A percentile compares a stretch with the other conserved stretches of the same genome.
These are phyloP conservation scores for Amphirosellinia nigrospora DNA, from an alignment of 495 filamentous ascomycete species.

Conservation along the genomic window DNA sequence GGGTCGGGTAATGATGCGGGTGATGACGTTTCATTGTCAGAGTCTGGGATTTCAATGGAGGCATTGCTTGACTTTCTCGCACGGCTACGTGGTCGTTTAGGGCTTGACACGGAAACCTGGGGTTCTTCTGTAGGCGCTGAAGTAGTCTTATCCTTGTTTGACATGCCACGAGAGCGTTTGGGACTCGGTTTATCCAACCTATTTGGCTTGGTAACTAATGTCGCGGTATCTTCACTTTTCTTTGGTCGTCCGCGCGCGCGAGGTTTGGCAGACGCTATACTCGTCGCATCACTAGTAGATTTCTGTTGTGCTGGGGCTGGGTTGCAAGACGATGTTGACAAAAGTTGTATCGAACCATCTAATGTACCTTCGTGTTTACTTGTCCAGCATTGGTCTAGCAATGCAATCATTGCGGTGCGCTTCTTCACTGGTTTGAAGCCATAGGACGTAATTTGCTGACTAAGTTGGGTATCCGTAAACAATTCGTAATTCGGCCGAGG, in stretches of 20 bases:
- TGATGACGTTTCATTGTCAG: conserved; percentile 54
- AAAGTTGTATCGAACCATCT: conserved; percentile 22
- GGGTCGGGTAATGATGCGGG: conserved; percentile 46
- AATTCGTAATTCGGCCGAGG: conserved; percentile 64
- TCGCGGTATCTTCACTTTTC: conserved; percentile 36
- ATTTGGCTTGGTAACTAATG: conserved; percentile 21
- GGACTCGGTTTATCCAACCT: background rate
- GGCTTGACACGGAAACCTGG: conserved; percentile 28
- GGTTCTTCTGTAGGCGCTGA: conserved; percentile 15
- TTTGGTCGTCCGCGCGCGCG: conserved; percentile 50
- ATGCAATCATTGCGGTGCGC: conserved; percentile 71
- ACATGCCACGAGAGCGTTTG: conserved; percentile 28
- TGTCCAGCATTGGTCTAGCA: conserved; percentile 77
- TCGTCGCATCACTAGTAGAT: background rate
- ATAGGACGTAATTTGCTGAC: conserved; percentile 65
- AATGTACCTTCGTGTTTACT: conserved; percentile 41
- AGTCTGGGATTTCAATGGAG: conserved; percentile 66
- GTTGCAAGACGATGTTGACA: conserved; percentile 33
- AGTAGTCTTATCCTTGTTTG: conserved; percentile 30
- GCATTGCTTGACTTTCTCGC: conserved; percentile 24
- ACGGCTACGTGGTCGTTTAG: conserved; percentile 29
- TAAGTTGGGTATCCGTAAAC: conserved; percentile 68
- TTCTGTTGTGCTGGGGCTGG: conserved; percentile 22
- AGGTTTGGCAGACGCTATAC: conserved; percentile 37
- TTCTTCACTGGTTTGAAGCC: conserved; percentile 79